Percentiles rank a stretch among this genome's conserved stretches.
phyloP scores from a whole-genome alignment of 768 basidiomycete genomes.

The Leccinum aurantiacum region DNA sequence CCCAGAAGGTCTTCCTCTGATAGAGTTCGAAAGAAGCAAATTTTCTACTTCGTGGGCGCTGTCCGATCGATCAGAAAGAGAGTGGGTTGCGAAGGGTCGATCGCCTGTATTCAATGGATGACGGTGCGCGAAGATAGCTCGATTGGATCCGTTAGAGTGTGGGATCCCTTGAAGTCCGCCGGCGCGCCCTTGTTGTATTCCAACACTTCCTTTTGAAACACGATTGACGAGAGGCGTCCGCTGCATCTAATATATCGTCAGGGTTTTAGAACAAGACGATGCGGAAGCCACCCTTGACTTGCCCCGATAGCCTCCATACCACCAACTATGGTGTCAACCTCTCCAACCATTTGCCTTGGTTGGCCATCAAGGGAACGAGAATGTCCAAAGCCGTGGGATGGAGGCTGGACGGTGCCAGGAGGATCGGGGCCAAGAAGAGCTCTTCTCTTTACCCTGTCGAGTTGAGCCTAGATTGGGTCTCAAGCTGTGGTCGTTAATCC shows the following conservation, averaged over 20 bases:
- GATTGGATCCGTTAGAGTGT: slow-evolving; percentile 26
- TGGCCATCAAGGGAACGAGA: slow-evolving; percentile 21
- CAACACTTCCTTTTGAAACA: slow-evolving; percentile 33
- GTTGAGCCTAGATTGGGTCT: slow-evolving; percentile 51
- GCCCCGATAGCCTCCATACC: slow-evolving; percentile 70
- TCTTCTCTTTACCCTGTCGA: slow-evolving; percentile 82
- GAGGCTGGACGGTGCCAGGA: slow-evolving; percentile 16
- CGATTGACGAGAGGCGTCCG: slow-evolving; percentile 65
- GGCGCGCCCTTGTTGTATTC: slow-evolving; percentile 32
- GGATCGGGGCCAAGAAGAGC: slow-evolving; percentile 57
- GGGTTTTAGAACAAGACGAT: not conserved
- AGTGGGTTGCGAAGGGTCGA: slow-evolving; percentile 43
- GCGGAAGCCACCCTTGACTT: slow-evolving; percentile 6
- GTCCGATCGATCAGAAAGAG: slow-evolving; percentile 58
- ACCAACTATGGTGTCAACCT: slow-evolving; percentile 53
- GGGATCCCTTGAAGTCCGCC: slow-evolving; percentile 33
- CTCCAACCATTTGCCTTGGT: slow-evolving; percentile 19
- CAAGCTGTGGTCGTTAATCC: not conserved
- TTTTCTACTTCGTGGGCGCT: slow-evolving; percentile 76
- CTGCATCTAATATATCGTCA: slow-evolving; percentile 52
- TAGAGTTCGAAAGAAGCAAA: slow-evolving; percentile 42
- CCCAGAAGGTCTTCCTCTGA: slow-evolving; percentile 21
- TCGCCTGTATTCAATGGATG: slow-evolving; percentile 43
- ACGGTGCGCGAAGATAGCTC: slow-evolving; percentile 34
- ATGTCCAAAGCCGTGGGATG: slow-evolving; percentile 17